Evolutionary conservation across 192 early-diverging fungal species (phyloP).

Genomic region (Coemansia reversa): DNA sequence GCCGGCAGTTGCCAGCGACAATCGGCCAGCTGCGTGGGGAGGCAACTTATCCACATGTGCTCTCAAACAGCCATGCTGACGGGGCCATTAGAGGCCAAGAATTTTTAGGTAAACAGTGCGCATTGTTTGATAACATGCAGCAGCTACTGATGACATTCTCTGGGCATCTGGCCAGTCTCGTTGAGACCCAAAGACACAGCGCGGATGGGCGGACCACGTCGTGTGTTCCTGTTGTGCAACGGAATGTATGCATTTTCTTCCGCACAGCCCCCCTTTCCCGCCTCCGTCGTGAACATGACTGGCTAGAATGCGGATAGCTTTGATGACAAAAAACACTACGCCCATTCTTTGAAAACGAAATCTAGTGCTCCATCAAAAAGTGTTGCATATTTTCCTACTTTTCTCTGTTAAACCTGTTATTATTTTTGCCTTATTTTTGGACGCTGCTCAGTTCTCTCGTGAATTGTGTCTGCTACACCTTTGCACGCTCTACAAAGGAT

Average conservation of each 20-base stretch:
- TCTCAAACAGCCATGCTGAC: neutral
- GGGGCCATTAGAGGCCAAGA: too few relatives aligned
- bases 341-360: neutral
- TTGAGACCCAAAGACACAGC: neutral
- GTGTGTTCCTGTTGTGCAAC: neutral
- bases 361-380: neutral
- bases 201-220: neutral
- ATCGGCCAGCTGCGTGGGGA: neutral
- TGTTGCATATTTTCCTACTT: neutral
- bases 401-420: neutral
- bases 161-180: too few relatives aligned
- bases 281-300: neutral
- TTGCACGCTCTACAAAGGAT: neutral
- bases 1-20: neutral
- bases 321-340: neutral
- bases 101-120: too few relatives aligned
- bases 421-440: neutral
- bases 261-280: neutral
- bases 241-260: neutral
- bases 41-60: neutral
- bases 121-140: neutral
- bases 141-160: neutral
- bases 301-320: neutral
- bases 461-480: neutral
- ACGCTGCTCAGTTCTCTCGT: neutral